Evolutionary conservation across 192 early-diverging fungal species (phyloP), one percentile per base, ranked within the genome.

Genomic region (Chytriomyces sp.): DNA sequence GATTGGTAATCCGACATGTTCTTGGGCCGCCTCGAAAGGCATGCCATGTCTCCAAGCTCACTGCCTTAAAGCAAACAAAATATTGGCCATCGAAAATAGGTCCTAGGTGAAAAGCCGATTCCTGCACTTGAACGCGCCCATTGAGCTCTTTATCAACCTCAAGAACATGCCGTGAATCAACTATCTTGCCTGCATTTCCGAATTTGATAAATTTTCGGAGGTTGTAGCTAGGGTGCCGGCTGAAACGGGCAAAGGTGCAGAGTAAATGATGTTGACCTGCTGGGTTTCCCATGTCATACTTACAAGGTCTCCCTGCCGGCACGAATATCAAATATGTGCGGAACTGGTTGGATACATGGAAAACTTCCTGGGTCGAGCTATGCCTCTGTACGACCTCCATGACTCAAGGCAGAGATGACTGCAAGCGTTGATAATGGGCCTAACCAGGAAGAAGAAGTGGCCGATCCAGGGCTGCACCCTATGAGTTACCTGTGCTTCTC

Each of bases 101-200:
- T 98, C 96, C 76, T 95, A 99, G 78, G 77, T 82, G 2, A 62
- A 86, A 38, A 95, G 96, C 52, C 84, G 88, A 41, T 94, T 92
- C 62, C 77, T 99, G 76, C 95, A 99, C 75, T 81, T 99, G 28
- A 87, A 98, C 67, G 85, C 79, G 22, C 77, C 90, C 67, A 88
- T 93, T 78, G 87, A 89, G 38, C 81, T 82, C n/a, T 99, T 92
- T 73, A 76, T 94, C 64, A 96, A 96, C 64, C 76, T 99, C 19
- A 91, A 90, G 76, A 73, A 81, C 73, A 65, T 76, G 40, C 66
- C 69, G 37, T 62, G 78, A 58, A 70, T 82, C 38, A 78, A 82
- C 41, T 94, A 95, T 63, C 77, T 93, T 26, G 83, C 79, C 5
- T 95, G 89, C 68, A 70, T 95, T 17, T 78, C 75, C 44, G 74